Evolutionary conservation across 768 basidiomycete genomes (phyloP).

Genomic region (Lactarius hengduanensis): DNA sequence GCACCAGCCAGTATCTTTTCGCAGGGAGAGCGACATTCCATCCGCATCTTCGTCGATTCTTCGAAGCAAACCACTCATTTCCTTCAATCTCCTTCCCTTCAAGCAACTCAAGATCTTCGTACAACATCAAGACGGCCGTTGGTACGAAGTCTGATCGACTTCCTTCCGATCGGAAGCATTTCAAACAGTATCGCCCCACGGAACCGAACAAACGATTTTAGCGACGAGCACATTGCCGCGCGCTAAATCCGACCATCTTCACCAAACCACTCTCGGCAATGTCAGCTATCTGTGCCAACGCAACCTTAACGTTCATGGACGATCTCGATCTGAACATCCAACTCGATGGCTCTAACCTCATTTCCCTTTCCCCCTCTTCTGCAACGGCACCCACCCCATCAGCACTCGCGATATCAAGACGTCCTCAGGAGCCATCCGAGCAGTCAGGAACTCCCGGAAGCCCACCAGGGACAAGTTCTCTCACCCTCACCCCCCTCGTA

Average conservation of each 20-base stretch:
- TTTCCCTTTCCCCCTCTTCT: not conserved
- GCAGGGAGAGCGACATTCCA: not conserved
- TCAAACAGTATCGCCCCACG: too few species aligned
- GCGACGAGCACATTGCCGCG: not conserved
- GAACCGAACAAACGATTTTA: not conserved
- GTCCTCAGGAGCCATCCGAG: not conserved
- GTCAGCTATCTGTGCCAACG: not conserved
- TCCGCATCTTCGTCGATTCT: too few species aligned
- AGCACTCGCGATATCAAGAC: not conserved
- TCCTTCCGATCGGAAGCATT: not conserved
- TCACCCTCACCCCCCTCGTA: not conserved
- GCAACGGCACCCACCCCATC: not conserved
- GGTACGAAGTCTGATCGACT: not conserved
- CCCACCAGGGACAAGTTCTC: not conserved
- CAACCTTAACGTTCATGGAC: not conserved
- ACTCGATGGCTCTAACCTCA: not conserved
- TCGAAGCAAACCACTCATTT: not conserved
- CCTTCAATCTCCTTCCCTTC: too few species aligned
- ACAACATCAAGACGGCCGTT: not conserved
- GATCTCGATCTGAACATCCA: not conserved
- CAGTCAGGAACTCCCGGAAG: not conserved
- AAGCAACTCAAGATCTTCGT: not conserved
- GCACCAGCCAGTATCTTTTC: not conserved
- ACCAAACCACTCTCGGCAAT: not conserved
- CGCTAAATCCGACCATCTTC: not conserved